Percentiles rank a stretch among this genome's conserved stretches.
phyloP scores from a whole-genome alignment of 2,329 filamentous ascomycete genomes.

The Rhexocercosporidium sp. region DNA sequence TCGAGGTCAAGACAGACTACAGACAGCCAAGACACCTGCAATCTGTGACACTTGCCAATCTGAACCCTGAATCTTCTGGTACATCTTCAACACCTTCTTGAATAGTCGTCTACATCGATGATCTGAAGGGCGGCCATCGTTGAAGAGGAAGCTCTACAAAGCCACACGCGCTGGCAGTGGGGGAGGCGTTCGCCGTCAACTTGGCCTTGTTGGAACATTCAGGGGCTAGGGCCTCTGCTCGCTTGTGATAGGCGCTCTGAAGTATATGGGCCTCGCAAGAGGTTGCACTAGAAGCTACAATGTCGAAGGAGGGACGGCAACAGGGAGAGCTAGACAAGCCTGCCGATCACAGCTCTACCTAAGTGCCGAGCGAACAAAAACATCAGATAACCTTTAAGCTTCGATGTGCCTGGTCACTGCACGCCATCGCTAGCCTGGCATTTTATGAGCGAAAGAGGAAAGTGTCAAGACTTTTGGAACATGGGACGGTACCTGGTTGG shows the following conservation, averaged over 20 bases:
- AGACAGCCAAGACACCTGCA: constrained; percentile 4
- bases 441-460: constrained; percentile 20
- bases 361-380: constrained; percentile 22
- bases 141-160: constrained; percentile 25
- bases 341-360: constrained; percentile 19
- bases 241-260: constrained; percentile 10
- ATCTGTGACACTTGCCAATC: constrained; percentile 17
- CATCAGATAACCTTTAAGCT: constrained; percentile 25
- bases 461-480: constrained; percentile 22
- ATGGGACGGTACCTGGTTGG: constrained; percentile 4
- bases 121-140: constrained; percentile 17
- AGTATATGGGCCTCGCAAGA: background rate
- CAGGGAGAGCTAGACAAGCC: constrained; percentile 8
- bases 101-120: constrained; percentile 22
- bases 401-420: constrained; percentile 21
- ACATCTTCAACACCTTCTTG: constrained; percentile 28
- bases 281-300: constrained; percentile 20
- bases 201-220: constrained; percentile 20
- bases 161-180: constrained; percentile 12
- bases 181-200: constrained; percentile 13
- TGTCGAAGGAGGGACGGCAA: constrained; percentile 10
- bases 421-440: constrained; percentile 19
- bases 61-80: constrained; percentile 5
- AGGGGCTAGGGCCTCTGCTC: background rate
- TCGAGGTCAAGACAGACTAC: background rate